Evolutionary conservation across 2,329 filamentous ascomycete species (phyloP), one percentile per base, ranked within the genome.

Genomic region (Phialophora verrucosa): DNA sequence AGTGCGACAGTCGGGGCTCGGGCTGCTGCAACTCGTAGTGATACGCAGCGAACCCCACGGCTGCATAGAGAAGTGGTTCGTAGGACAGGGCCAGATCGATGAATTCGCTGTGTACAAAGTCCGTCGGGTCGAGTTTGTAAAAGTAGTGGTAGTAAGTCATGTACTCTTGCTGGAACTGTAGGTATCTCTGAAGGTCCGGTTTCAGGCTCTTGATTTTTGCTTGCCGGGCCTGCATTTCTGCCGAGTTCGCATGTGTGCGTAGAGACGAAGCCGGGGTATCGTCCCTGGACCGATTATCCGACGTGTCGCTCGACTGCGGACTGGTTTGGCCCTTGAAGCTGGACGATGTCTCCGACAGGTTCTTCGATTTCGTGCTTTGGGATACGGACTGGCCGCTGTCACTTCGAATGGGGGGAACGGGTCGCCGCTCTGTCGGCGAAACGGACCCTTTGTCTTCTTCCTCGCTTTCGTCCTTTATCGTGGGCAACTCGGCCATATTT

Each of bases 41-140:
- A 74, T 97, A 98, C 0, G 93, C 91, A 11, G 94, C 85, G 76
- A 97, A 98, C 0, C 91, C 92, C 10, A 93, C 91, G 4, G 97
- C 81, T 0, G 93, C 93, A 76, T 97, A 93, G 4, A 97, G 84
- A 11, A 98, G 82, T 6, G 93, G 88, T 68, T 97, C 91, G 75
- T 93, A 90, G 76, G 86, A 85, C 57, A 93, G 76, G 0, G 94
- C 93, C 62, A 91, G 82, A 49, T 87, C 87, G 23, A 93, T 83
- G 51, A 97, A 84, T 6, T 87, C 88, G 10, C 83, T 85, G 57
- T 87, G 87, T 69, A 97, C 87, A 75, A 97, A 97, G 68, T 89
- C 83, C 54, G 88, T 85, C 11, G 85, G 83, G 74, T 94, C 89
- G 71, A 85, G 84, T 68, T 90, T 88, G 71, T 96, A 81, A 60